A percentile compares a stretch with the other conserved stretches of the same genome.
phyloP scores from a whole-genome alignment of 305 asterid genomes.

The Ruellia speciosa region DNA sequence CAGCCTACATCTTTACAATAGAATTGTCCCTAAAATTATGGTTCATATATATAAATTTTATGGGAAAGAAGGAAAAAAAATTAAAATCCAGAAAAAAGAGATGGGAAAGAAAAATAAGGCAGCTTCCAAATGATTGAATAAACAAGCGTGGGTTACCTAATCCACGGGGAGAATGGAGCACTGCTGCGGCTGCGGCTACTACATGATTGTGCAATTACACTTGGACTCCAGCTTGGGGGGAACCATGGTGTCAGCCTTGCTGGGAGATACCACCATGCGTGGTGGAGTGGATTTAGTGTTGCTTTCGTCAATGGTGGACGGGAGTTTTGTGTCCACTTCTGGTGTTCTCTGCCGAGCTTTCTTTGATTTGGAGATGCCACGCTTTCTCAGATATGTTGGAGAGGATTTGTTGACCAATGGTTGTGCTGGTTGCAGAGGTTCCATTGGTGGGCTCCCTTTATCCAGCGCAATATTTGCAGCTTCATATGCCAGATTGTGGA shows the following conservation, averaged over 20 bases:
- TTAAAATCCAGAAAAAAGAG: background rate
- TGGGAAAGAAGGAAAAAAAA: constrained; percentile 37
- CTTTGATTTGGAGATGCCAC: constrained; percentile 49
- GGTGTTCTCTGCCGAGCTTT: constrained; percentile 47
- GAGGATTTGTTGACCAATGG: constrained; percentile 40
- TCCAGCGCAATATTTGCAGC: constrained; percentile 78
- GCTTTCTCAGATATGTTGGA: constrained; percentile 40
- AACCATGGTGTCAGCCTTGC: constrained; percentile 40
- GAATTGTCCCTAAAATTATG: constrained; percentile 25
- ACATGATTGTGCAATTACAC: constrained; percentile 94
- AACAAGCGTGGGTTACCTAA: constrained; percentile 11
- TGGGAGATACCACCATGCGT: constrained; percentile 44
- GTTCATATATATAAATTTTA: constrained; percentile 26
- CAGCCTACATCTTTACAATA: constrained; percentile 50
- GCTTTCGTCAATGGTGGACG: constrained; percentile 27
- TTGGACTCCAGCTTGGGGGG: constrained; percentile 92
- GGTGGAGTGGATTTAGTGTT: constrained; percentile 38
- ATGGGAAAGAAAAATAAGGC: constrained; percentile 2
- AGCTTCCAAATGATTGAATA: constrained; percentile 16
- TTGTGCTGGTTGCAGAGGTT: constrained; percentile 41
- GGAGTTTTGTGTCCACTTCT: constrained; percentile 45
- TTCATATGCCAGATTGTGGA: constrained; percentile 71
- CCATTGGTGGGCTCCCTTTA: constrained; percentile 43
- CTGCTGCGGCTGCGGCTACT: constrained; percentile 4
- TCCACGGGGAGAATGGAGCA: background rate